Base-by-base conservation (phyloP, 805 yeast genomes). In the Hemisphaericaspora nanyangensis region DNA sequence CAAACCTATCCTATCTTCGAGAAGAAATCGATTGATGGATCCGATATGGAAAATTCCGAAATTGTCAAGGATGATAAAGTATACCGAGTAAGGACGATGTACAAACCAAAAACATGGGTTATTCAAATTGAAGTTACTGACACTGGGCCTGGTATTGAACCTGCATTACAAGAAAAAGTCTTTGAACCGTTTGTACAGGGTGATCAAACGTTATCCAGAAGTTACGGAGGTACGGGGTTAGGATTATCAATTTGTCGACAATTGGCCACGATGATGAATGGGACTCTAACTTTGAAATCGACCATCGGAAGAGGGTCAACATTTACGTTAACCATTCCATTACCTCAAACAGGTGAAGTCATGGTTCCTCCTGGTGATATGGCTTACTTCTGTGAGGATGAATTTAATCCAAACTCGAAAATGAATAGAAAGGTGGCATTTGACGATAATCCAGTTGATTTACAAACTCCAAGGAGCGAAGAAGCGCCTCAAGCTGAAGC, bases 181-280 rank as follows among this genome's bases (percentile, higher is more conserved):
- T 91, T 91, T 60, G 97, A 93, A 53, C 97, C 98, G 1, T 91
- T 91, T 67, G 89, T 90, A 15, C 99, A 91, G 64, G 99, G 98
- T 38, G 98, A 91, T 55, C 96, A 89, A 59, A 88, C 96, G 0
- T 69, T 88, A 19, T 85, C 95, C 5, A 74, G 95, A 54, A 86
- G 90, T 41, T 82, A 85, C 55, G 97, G 98, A 42, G 99, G 99
- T 49, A 93, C 97, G 0, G 99, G 98, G 2, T 69, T 91, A 34
- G 99, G 99, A 1, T 72, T 91, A 31, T 74, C 81, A 1, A 91
- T 91, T 53, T 93, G 97, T 62, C 72, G 87, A 43, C 97, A 91
- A 60, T 74, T 93, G 43, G 96, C 96, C 0, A 76, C 74, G 26
- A 78, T 90, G 79, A 91, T 91, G 98, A 75, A 80, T 41, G 96